Evolutionary conservation across 2,329 filamentous ascomycete genomes (phyloP).

Genomic region (Cladophialophora bantiana): DNA sequence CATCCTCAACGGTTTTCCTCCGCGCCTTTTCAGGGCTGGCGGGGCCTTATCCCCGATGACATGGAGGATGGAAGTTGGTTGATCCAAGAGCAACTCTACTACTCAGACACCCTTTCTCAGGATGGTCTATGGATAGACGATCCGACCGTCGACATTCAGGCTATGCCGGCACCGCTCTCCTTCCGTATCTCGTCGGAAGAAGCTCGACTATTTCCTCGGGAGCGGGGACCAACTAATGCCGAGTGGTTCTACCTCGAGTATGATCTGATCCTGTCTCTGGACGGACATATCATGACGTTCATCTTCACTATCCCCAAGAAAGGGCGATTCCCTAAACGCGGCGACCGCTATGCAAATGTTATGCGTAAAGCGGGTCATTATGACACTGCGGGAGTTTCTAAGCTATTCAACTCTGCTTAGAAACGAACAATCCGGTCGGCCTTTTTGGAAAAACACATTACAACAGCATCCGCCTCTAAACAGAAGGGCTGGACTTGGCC

Average conservation of each 20-base stretch:
- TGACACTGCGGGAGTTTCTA: neutral
- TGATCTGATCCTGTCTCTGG: slow-evolving; percentile 12
- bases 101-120: neutral
- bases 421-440: neutral
- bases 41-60: neutral
- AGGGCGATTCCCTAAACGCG: neutral
- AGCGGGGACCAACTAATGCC: neutral
- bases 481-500: too few relatives aligned
- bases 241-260: slow-evolving; percentile 8
- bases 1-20: neutral
- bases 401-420: neutral
- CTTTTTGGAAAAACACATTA: neutral
- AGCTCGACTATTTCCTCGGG: neutral
- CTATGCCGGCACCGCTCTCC: neutral
- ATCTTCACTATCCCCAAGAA: slow-evolving; percentile 13
- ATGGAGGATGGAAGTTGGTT: neutral
- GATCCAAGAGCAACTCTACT: slow-evolving; percentile 6
- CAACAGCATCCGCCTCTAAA: neutral
- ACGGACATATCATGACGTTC: slow-evolving; percentile 13
- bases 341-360: neutral
- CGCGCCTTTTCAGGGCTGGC: neutral
- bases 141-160: neutral
- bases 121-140: slow-evolving; percentile 9
- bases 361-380: neutral
- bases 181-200: slow-evolving; percentile 2